These are phyloP conservation scores for Tetrahymena thermophila DNA, from an alignment of 73 alveolate species.

Conservation along the genomic window DNA sequence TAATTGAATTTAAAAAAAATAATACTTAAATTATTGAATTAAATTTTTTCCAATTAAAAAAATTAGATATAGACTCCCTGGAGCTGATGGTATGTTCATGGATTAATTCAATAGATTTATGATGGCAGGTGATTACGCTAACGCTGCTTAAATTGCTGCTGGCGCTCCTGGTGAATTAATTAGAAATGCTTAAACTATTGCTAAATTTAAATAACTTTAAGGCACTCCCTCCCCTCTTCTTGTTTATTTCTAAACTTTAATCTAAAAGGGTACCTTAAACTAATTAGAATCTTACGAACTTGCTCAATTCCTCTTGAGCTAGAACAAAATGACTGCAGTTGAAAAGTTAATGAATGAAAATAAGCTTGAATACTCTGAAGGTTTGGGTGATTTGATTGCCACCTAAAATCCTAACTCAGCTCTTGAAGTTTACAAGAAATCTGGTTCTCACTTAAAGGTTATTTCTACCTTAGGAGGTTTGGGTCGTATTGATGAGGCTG, in stretches of 20 bases:
- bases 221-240: slow-evolving; percentile 93
- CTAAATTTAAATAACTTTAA: slow-evolving; percentile 75
- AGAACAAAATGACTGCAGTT: slow-evolving; percentile 74
- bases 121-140: slow-evolving; percentile 84
- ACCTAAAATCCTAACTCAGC: slow-evolving; percentile 88
- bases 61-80: slow-evolving; percentile 86
- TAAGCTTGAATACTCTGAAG: slow-evolving; percentile 85
- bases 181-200: slow-evolving; percentile 88
- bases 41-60: background rate
- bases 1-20: no score
- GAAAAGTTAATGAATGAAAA: slow-evolving; percentile 88
- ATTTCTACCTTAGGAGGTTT: slow-evolving; percentile 87
- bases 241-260: slow-evolving; percentile 87
- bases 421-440: slow-evolving; percentile 71
- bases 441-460: slow-evolving; percentile 80
- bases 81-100: slow-evolving; percentile 92
- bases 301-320: slow-evolving; percentile 85
- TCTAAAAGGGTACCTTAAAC: slow-evolving; percentile 89
- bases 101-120: slow-evolving; percentile 84
- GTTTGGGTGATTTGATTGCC: slow-evolving; percentile 90
- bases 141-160: slow-evolving; percentile 95
- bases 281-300: slow-evolving; percentile 87
- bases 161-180: slow-evolving; percentile 96
- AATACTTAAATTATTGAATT: background rate
- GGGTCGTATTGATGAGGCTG: slow-evolving; percentile 84